phyloP scores from a whole-genome alignment of 2,329 filamentous ascomycete species.

The Phyllosticta citriasiana region DNA sequence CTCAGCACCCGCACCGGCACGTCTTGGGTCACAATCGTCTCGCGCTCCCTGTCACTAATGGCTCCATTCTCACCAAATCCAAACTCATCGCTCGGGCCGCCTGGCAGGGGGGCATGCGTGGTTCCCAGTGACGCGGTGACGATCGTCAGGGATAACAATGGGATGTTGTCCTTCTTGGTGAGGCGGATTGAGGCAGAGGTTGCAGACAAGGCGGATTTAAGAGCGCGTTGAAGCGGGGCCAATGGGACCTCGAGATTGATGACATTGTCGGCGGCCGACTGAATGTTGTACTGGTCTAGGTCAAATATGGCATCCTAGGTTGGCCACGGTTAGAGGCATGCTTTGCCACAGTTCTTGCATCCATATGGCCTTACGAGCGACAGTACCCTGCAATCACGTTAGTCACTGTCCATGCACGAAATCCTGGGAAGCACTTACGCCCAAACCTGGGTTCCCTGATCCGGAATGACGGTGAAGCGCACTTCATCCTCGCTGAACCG shows the following conservation, averaged over 20 bases:
- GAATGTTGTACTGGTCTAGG: slow-evolving; percentile 62
- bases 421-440: slow-evolving; percentile 48
- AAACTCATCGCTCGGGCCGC: slow-evolving; percentile 18
- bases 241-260: slow-evolving; percentile 96
- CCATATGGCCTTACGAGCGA: slow-evolving; percentile 26
- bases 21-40: slow-evolving; percentile 90
- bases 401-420: slow-evolving; percentile 11
- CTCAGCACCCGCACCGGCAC: slow-evolving; percentile 88
- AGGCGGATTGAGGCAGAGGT: slow-evolving; percentile 75
- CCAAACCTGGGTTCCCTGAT: slow-evolving; percentile 94
- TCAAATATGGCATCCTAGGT: slow-evolving; percentile 76
- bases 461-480: slow-evolving; percentile 91
- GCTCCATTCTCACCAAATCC: slow-evolving; percentile 34
- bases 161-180: slow-evolving; percentile 83
- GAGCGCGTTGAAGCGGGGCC: slow-evolving; percentile 77
- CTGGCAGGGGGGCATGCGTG: slow-evolving; percentile 29
- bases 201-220: slow-evolving; percentile 76
- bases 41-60: slow-evolving; percentile 56
- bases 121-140: slow-evolving; percentile 58
- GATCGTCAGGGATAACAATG: slow-evolving; percentile 82
- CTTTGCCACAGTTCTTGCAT: background rate
- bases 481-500: slow-evolving; percentile 78
- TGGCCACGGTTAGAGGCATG: background rate
- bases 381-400: slow-evolving; percentile 26
- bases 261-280: slow-evolving; percentile 78